A percentile compares a stretch with the other conserved stretches of the same genome.
Conservation (phyloP, 768 basidiomycete species). For the Ramaria rubella region DNA sequence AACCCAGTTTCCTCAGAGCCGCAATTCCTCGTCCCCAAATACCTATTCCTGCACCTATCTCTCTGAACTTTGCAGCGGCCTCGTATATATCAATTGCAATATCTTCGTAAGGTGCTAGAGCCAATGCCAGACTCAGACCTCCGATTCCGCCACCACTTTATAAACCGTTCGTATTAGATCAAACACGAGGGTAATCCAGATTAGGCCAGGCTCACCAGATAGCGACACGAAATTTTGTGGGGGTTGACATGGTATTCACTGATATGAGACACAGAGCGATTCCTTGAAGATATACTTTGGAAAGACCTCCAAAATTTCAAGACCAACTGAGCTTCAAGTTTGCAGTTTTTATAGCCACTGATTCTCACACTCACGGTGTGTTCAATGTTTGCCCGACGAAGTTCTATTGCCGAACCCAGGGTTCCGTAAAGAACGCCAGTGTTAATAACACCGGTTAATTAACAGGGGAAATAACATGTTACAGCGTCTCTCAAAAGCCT, state of each 20-base stretch:
- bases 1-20: slow-evolving; percentile 21
- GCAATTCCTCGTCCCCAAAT: slow-evolving; percentile 25
- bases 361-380: too few species aligned
- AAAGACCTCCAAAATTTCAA: too few species aligned
- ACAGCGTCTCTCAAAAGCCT: too few species aligned
- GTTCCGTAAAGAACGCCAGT: too few species aligned
- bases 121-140: slow-evolving; percentile 25
- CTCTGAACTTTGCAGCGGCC: slow-evolving; percentile 36
- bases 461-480: too few species aligned
- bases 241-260: background rate
- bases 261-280: too few species aligned
- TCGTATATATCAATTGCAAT: slow-evolving; percentile 27
- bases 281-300: too few species aligned
- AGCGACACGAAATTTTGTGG: slow-evolving; percentile 41
- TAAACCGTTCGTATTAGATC: slow-evolving; percentile 5
- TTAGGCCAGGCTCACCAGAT: slow-evolving; percentile 39
- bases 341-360: too few species aligned
- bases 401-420: too few species aligned
- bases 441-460: too few species aligned
- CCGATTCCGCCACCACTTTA: slow-evolving; percentile 26
- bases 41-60: slow-evolving; percentile 41
- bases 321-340: too few species aligned
- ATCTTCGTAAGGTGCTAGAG: slow-evolving; percentile 20
- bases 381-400: too few species aligned
- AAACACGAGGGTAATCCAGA: background rate